Base-by-base conservation (phyloP, 106 monocot genomes). In the Allium fistulosum region DNA sequence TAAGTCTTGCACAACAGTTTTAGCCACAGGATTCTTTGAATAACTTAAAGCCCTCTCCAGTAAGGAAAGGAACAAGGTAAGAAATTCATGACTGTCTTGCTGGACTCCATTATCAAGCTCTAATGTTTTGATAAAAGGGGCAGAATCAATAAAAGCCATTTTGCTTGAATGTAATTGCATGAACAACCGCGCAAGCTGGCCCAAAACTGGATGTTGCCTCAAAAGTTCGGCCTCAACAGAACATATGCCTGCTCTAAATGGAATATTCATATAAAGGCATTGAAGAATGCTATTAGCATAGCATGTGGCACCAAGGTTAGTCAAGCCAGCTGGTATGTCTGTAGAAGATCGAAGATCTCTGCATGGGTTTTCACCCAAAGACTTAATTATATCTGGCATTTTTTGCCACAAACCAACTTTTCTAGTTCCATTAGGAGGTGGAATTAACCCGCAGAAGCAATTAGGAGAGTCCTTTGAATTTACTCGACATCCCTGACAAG, bases 281-380 rank as follows among this genome's bases (percentile, higher is more conserved):
- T 99, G 97, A 57, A 99, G 92, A 74, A 99, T 92, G 76, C 97
- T 92, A 63, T 99, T 97, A 13, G 97, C 97, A 89, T 99, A 99
- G 76, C 97, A 99, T 57, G 97, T 99, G 18, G 97, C 97, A 49
- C 97, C 97, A 46, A 92, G 71, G 51, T 99, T 99, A 52, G 97
- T 99, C 75, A 92, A 79, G 11, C 97, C 97, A 70, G 97, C 92
- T 57, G 97, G 97, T 11, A 74, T 82, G 58, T 92, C 86, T 46
- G 57, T 71, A 48, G 88, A 84, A 53, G 77, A 59, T 46, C 97
- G 88, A 49, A 87, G 83, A 71, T 92, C 88, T 68, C 79, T 77
- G 51, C 60, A 80, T 15, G 97, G 92, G 64, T 99, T 72, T 16
- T 78, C 76, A 70, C 92, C 97, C 26, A 99, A 68, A 72, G 92